Percentiles rank a stretch among this genome's conserved stretches.
These are phyloP conservation scores for Penicillium fimorum DNA, from an alignment of 495 filamentous ascomycete genomes.

Conservation along the genomic window DNA sequence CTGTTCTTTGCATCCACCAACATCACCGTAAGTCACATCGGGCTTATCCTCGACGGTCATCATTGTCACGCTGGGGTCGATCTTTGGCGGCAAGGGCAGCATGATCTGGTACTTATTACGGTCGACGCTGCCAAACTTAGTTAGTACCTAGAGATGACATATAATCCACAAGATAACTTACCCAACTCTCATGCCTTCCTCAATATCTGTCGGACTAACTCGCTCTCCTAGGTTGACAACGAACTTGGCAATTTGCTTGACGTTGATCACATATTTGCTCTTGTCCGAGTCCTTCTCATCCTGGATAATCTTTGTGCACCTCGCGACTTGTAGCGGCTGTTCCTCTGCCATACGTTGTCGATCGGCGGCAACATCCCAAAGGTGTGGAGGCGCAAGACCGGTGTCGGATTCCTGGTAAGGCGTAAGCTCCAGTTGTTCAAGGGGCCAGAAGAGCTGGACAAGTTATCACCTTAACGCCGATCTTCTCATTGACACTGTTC, in stretches of 20 bases:
- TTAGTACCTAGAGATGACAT: conserved; percentile 14
- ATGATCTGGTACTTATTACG: conserved; percentile 99
- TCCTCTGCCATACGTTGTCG: conserved; percentile 97
- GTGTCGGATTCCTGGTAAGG: conserved; percentile 87
- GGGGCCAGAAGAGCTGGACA: conserved; percentile 13
- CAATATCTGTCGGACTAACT: conserved; percentile 96
- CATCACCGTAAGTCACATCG: conserved; percentile 97
- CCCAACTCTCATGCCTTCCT: conserved; percentile 97
- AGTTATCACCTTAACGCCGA: conserved; percentile 65
- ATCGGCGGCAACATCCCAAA: conserved; percentile 98
- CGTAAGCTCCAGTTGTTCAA: conserved; percentile 25
- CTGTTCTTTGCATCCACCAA: conserved; percentile 98
- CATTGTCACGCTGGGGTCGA: conserved; percentile 98
- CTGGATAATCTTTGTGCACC: conserved; percentile 98
- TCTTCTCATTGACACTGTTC: conserved; percentile 96
- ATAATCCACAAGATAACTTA: conserved; percentile 35
- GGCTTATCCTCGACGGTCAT: conserved; percentile 99
- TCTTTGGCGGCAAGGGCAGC: conserved; percentile 95
- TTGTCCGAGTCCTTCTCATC: conserved; percentile 96
- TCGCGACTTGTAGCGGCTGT: conserved; percentile 94
- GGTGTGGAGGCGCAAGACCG: conserved; percentile 92
- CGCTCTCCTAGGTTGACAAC: conserved; percentile 97
- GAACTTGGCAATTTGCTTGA: conserved; percentile 99
- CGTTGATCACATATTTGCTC: conserved; percentile 99
- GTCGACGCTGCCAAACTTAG: conserved; percentile 66